These are phyloP conservation scores for Monosporascus sp. DNA, from an alignment of 2,329 filamentous ascomycete genomes.

Conservation along the genomic window DNA sequence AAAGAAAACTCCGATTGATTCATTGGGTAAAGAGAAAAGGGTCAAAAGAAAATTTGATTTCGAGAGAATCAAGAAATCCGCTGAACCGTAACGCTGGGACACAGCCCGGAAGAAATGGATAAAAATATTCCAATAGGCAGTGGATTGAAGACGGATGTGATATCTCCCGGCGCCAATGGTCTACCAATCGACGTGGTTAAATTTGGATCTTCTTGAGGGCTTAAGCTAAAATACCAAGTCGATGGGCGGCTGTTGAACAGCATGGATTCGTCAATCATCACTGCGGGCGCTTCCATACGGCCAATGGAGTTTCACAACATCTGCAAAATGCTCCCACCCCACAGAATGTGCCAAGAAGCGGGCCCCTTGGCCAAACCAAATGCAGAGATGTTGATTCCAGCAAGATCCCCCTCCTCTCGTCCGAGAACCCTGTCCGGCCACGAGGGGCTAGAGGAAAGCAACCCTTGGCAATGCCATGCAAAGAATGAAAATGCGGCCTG, in stretches of 20 bases:
- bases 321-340: neutral
- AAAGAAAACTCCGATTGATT: too few species aligned
- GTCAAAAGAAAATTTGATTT: conserved; percentile 4
- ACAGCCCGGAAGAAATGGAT: neutral
- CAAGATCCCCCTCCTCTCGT: neutral
- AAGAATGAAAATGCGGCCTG: conserved; percentile 1
- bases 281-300: conserved; percentile 11
- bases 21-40: conserved; percentile 3
- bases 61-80: too few species aligned
- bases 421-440: conserved; percentile 3
- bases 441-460: conserved; percentile 6
- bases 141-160: neutral
- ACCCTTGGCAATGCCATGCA: neutral
- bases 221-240: conserved; percentile 1
- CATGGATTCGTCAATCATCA: conserved; percentile 23
- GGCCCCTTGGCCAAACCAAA: neutral
- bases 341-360: neutral
- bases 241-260: conserved; percentile 20
- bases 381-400: conserved; percentile 7
- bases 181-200: conserved; percentile 13
- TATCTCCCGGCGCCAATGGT: conserved; percentile 12
- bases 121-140: too few species aligned
- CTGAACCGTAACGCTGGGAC: conserved; percentile 7
- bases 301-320: conserved; percentile 14
- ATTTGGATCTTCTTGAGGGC: conserved; percentile 16